A percentile compares a stretch with the other conserved stretches of the same genome.
Conservation (phyloP, 2,329 filamentous ascomycete species). For the Neofusicoccum sp. region DNA sequence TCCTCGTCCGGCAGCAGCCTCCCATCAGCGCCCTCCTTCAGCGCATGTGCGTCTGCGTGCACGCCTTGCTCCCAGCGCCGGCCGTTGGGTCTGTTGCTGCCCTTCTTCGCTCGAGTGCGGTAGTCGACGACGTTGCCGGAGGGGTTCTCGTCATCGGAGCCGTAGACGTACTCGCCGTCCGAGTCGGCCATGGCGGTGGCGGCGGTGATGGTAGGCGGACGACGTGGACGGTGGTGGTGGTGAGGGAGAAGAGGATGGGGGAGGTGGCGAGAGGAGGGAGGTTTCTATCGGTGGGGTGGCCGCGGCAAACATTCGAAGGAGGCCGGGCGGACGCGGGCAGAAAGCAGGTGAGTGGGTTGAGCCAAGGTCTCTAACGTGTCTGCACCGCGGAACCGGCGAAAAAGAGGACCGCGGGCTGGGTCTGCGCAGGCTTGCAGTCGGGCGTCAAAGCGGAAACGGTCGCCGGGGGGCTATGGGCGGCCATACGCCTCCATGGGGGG, state of each 20-base stretch:
- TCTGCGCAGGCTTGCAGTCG: no score
- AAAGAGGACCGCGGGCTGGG: neutral
- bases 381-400: neutral
- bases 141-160: slow-evolving; percentile 60
- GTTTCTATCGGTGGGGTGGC: neutral
- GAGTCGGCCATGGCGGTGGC: slow-evolving; percentile 64
- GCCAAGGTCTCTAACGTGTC: neutral
- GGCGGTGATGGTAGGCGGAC: neutral
- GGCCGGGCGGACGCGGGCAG: neutral
- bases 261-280: neutral
- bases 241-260: neutral
- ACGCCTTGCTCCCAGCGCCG: slow-evolving; percentile 19
- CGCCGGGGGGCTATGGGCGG: neutral
- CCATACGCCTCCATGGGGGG: slow-evolving; percentile 4
- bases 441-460: neutral
- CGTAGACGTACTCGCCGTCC: slow-evolving; percentile 68
- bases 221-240: neutral
- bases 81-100: slow-evolving; percentile 10
- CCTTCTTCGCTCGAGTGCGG: slow-evolving; percentile 29
- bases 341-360: neutral
- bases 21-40: slow-evolving; percentile 54
- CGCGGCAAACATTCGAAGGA: slow-evolving; percentile 13
- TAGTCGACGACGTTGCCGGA: slow-evolving; percentile 33
- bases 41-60: slow-evolving; percentile 25
- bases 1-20: slow-evolving; percentile 70